Evolutionary conservation across 2,329 filamentous ascomycete species (phyloP).

Genomic region (Coniochaeta hoffmannii): DNA sequence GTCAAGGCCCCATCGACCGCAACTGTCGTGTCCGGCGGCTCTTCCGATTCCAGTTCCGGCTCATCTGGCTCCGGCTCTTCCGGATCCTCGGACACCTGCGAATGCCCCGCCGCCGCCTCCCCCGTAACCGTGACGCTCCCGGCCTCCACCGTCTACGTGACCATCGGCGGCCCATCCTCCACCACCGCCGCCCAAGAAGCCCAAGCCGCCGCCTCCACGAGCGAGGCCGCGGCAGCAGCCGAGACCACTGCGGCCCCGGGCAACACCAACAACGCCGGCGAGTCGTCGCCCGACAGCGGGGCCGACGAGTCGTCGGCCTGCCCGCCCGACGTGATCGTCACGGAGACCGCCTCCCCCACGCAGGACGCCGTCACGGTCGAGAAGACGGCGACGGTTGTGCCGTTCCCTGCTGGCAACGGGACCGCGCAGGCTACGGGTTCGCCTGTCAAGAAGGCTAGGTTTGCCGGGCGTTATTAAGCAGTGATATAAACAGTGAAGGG

Average conservation of each 20-base stretch:
- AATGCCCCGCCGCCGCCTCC: background rate
- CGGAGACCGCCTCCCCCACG: background rate
- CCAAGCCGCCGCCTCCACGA: background rate
- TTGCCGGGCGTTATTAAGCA: background rate
- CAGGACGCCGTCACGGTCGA: background rate
- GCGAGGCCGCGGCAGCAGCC: background rate
- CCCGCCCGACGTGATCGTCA: background rate
- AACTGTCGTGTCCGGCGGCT: slow-evolving; percentile 4
- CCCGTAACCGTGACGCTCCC: slow-evolving; percentile 7
- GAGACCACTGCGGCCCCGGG: background rate
- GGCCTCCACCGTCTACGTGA: slow-evolving; percentile 6
- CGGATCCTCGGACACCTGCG: slow-evolving; percentile 4
- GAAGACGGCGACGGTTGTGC: background rate
- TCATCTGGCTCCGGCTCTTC: slow-evolving; percentile 6
- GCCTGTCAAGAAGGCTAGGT: background rate
- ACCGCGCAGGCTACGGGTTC: background rate
- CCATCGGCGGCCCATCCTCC: background rate
- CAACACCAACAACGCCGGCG: slow-evolving; percentile 2
- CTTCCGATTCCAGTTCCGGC: slow-evolving; percentile 2
- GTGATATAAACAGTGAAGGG: background rate
- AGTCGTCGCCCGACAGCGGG: background rate
- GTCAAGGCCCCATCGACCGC: slow-evolving; percentile 9
- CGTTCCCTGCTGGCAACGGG: slow-evolving; percentile 2
- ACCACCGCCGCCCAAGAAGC: too few species aligned
- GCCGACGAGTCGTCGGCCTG: background rate